phyloP scores from a whole-genome alignment of 371 early-diverging fungal genomes.

The Mortierella sp. region DNA sequence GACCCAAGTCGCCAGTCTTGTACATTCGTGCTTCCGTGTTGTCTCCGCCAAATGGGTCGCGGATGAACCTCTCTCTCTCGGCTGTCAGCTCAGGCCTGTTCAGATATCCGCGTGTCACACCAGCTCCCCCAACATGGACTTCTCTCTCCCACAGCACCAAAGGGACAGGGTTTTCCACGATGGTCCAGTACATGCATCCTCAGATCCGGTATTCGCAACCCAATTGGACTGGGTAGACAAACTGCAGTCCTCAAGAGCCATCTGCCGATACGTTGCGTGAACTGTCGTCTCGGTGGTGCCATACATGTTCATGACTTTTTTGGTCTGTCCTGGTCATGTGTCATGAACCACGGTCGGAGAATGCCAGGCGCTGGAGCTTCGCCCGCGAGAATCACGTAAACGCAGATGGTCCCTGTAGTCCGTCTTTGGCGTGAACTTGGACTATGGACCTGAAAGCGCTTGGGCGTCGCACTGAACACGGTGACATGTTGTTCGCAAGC shows the following conservation, averaged over 20 bases:
- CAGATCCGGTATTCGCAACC: not conserved
- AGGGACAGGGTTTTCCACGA: conserved; percentile 9
- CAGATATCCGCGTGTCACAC: conserved; percentile 37
- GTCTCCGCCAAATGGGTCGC: conserved; percentile 6
- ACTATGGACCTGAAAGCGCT: conserved; percentile 2
- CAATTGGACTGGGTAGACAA: not conserved
- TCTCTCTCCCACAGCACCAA: conserved; percentile 42
- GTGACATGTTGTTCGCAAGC: not conserved
- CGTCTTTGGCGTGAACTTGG: not conserved
- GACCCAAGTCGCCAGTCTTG: conserved; percentile 54
- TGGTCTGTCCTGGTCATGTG: too few relatives aligned
- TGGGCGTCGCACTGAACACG: conserved; percentile 5
- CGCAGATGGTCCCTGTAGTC: conserved; percentile 1
- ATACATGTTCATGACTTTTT: conserved; percentile 5
- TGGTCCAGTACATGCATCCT: conserved; percentile 2
- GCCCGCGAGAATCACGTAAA: too few relatives aligned
- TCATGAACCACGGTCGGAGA: too few relatives aligned
- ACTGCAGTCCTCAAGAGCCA: not conserved
- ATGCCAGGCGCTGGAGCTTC: too few relatives aligned
- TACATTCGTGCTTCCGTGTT: conserved; percentile 33
- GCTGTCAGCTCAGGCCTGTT: conserved; percentile 34
- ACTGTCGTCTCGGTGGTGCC: conserved; percentile 14
- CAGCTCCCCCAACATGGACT: conserved; percentile 8
- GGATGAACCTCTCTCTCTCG: conserved; percentile 20
- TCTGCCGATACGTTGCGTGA: not conserved